Evolutionary conservation across 2,329 filamentous ascomycete species (phyloP), one percentile per base, ranked within the genome.

Genomic region (Aaosphaeria pasadenensis): DNA sequence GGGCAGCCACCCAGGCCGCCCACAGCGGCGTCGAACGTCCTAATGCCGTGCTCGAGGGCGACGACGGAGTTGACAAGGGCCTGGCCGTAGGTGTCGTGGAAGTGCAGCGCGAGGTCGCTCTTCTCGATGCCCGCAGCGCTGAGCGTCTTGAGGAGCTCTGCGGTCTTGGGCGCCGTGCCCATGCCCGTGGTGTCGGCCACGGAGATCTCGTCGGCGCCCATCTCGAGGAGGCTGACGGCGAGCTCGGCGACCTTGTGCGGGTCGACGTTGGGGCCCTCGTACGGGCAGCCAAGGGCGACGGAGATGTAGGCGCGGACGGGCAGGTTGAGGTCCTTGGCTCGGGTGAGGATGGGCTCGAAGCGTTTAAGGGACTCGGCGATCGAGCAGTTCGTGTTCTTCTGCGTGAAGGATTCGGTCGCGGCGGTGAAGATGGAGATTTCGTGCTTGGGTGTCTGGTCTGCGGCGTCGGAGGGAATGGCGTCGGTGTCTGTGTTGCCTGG

Each of bases 121-220:
- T 79, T 80, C 17, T 85, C 78, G 13, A 95, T 79, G 0, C 85
- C 86, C 1, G 86, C 87, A 1, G 83, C 79, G 6, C 77, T 70
- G 70, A 90, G 73, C 47, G 84, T 84, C 54, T 78, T 78, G 49
- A 91, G 74, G 42, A 91, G 73, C 47, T 82, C 80, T 47, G 77
- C 74, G 2, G 86, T 89, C 47, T 83, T 76, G 13, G 84, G 85
- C n/a, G 84, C 85, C 0, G 89, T 95, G 31, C 91, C 91, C 81
- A 95, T 91, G 13, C 91, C 91, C 0, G 91, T 92, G 0, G 91
- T 96, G 63, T 96, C 91, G 5, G 90, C 91, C 1, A 96, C 81
- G 1, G 88, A 88, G 57, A 96, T 91, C 76, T 96, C 90, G 63
- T 95, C 89, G 17, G 89, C 91, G 13, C 91, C 91, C 77, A 92